A percentile compares a stretch with the other conserved stretches of the same genome.
Evolutionary conservation across 2,329 filamentous ascomycete species (phyloP).

Genomic region (Beauveria caledonica): DNA sequence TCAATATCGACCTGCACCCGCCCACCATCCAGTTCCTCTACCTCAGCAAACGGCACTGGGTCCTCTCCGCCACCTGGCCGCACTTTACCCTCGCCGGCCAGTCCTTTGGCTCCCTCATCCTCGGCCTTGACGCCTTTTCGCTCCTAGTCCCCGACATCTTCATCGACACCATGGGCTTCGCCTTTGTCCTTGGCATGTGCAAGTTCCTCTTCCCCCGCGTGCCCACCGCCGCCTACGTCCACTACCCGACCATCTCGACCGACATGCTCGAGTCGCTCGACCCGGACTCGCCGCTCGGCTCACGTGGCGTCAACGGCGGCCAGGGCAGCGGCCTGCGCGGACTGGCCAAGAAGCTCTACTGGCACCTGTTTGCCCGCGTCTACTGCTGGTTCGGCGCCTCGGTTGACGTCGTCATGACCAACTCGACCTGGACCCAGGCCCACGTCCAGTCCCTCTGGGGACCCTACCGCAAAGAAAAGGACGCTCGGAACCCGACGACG

Average conservation of each 20-base stretch:
- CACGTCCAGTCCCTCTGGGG: slow-evolving; percentile 81
- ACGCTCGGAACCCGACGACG: slow-evolving; percentile 47
- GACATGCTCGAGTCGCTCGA: slow-evolving; percentile 89
- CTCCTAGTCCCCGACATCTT: slow-evolving; percentile 89
- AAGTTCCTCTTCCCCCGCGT: slow-evolving; percentile 74
- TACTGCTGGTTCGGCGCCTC: slow-evolving; percentile 78
- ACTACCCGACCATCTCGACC: slow-evolving; percentile 96
- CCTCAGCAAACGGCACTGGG: slow-evolving; percentile 77
- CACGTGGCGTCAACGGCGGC: slow-evolving; percentile 74
- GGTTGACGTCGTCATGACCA: slow-evolving; percentile 94
- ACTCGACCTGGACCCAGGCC: slow-evolving; percentile 85
- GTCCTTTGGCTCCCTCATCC: slow-evolving; percentile 75
- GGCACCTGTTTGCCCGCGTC: slow-evolving; percentile 72
- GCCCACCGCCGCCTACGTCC: slow-evolving; percentile 87
- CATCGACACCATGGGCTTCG: slow-evolving; percentile 97
- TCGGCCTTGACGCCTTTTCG: slow-evolving; percentile 90
- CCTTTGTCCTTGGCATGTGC: slow-evolving; percentile 75
- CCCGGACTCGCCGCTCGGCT: slow-evolving; percentile 47
- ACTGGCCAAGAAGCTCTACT: slow-evolving; percentile 69
- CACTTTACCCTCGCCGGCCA: slow-evolving; percentile 92
- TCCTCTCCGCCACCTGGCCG: slow-evolving; percentile 81
- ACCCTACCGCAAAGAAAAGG: slow-evolving; percentile 38
- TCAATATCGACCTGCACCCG: slow-evolving; percentile 83
- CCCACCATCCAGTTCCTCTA: slow-evolving; percentile 84
- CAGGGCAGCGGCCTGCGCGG: slow-evolving; percentile 67